Percentiles rank a stretch among this genome's conserved stretches.
Evolutionary conservation across 768 basidiomycete species (phyloP).

Genomic region (Russula olivacea): DNA sequence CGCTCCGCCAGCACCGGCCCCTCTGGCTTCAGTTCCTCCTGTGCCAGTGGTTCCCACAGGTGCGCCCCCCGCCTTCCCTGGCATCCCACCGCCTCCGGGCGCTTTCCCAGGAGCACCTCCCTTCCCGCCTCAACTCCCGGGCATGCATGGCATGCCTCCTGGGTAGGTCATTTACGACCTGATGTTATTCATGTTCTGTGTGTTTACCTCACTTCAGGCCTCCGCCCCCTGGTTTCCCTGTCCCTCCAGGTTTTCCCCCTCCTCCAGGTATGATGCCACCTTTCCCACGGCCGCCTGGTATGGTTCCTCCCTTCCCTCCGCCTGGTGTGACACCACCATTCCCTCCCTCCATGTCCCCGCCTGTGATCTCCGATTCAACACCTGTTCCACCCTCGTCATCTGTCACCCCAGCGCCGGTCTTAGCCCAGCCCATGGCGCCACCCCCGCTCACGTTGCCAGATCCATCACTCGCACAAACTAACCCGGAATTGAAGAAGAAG

Average conservation of each 20-base stretch:
- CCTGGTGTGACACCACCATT: constrained; percentile 32
- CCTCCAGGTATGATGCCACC: constrained; percentile 31
- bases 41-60: constrained; percentile 40
- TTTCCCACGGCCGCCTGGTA: constrained; percentile 25
- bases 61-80: constrained; percentile 40
- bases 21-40: constrained; percentile 29
- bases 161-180: constrained; percentile 34
- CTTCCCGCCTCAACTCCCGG: constrained; percentile 32
- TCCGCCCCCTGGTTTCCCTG: constrained; percentile 33
- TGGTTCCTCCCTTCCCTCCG: constrained; percentile 26
- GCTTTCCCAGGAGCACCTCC: constrained; percentile 34
- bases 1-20: constrained; percentile 35
- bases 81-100: constrained; percentile 40
- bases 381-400: constrained; percentile 29
- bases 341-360: constrained; percentile 29
- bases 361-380: constrained; percentile 28
- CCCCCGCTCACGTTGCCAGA: constrained; percentile 47
- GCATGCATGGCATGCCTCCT: constrained; percentile 36
- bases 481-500: constrained; percentile 69
- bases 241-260: constrained; percentile 31
- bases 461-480: constrained; percentile 53
- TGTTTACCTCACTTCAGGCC: constrained; percentile 28
- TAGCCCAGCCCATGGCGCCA: constrained; percentile 22
- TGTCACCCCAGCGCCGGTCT: constrained; percentile 26
- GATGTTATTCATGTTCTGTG: constrained; percentile 34